These are phyloP conservation scores for Xylaria sp. DNA, from an alignment of 2,329 filamentous ascomycete genomes.

Conservation along the genomic window DNA sequence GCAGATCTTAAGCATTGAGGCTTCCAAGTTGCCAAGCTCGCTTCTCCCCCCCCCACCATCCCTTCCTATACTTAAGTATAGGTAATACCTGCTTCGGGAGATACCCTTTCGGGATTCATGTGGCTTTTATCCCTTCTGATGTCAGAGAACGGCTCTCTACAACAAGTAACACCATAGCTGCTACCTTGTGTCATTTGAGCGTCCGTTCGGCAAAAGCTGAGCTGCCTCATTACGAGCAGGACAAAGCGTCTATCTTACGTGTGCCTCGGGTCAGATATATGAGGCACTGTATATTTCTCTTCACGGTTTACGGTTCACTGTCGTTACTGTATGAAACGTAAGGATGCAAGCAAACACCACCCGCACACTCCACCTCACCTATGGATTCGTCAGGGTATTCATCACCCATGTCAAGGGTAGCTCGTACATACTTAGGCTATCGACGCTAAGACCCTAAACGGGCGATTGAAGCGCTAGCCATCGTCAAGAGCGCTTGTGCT, in stretches of 20 bases:
- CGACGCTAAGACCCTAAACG: slow-evolving; percentile 2
- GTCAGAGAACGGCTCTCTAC: slow-evolving; percentile 13
- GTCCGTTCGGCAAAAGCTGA: background rate
- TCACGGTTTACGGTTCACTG: slow-evolving; percentile 22
- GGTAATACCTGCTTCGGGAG: slow-evolving; percentile 15
- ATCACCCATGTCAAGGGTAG: slow-evolving; percentile 23
- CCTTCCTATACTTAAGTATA: background rate
- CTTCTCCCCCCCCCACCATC: slow-evolving; percentile 27
- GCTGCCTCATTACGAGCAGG: background rate
- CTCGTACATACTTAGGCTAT: slow-evolving; percentile 3
- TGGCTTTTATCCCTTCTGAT: slow-evolving; percentile 15
- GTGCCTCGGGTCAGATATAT: background rate
- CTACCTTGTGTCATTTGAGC: background rate
- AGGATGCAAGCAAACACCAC: slow-evolving; percentile 30
- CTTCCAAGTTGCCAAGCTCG: slow-evolving; percentile 25
- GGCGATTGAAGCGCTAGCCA: slow-evolving; percentile 16
- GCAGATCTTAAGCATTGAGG: slow-evolving; percentile 30
- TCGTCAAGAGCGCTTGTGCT: slow-evolving; percentile 15
- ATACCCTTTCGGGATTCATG: slow-evolving; percentile 17
- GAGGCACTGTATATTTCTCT: slow-evolving; percentile 6
- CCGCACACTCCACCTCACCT: slow-evolving; percentile 27
- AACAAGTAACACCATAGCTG: background rate
- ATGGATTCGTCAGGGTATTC: slow-evolving; percentile 24
- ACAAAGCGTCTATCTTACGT: background rate
- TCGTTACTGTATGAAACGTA: slow-evolving; percentile 33